Conservation (phyloP, 495 filamentous ascomycete genomes). For the Hypoxylon subgilvum region DNA sequence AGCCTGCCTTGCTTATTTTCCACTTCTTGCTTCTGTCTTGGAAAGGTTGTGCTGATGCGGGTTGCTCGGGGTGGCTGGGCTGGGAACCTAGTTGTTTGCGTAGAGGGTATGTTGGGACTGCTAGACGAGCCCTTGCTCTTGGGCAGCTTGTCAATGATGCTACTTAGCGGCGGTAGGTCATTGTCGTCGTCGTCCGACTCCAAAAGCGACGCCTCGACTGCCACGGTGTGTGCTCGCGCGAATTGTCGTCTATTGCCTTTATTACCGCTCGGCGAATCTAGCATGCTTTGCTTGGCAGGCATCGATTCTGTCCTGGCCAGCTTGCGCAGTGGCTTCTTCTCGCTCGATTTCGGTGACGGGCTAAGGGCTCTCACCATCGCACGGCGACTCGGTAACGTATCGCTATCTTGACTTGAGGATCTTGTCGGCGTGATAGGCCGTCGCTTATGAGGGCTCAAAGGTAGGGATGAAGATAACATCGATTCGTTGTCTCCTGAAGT, state of each 20-base stretch:
- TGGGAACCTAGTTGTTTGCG: neutral
- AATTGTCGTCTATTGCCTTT: conserved; percentile 31
- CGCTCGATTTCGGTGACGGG: conserved; percentile 23
- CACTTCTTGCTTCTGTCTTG: neutral
- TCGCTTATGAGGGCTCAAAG: conserved; percentile 15
- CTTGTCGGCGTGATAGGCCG: conserved; percentile 17
- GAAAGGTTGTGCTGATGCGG: neutral
- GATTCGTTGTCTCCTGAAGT: neutral
- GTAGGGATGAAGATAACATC: neutral
- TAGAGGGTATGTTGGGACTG: neutral
- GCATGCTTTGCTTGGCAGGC: conserved; percentile 10
- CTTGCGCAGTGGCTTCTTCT: conserved; percentile 32
- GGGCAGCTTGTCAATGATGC: conserved; percentile 12
- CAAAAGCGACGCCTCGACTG: conserved; percentile 49
- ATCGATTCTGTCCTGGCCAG: conserved; percentile 37
- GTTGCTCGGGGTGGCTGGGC: neutral
- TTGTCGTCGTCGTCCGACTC: conserved; percentile 42
- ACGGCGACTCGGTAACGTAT: neutral
- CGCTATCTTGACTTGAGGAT: neutral
- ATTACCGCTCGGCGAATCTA: conserved; percentile 6
- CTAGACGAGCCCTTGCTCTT: neutral
- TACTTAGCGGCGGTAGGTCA: conserved; percentile 35
- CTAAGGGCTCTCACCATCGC: conserved; percentile 7
- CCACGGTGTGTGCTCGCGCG: conserved; percentile 52
- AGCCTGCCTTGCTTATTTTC: conserved; percentile 22